These are phyloP conservation scores for Isabelozyma heimii DNA, from an alignment of 805 yeast genomes.

Conservation along the genomic window DNA sequence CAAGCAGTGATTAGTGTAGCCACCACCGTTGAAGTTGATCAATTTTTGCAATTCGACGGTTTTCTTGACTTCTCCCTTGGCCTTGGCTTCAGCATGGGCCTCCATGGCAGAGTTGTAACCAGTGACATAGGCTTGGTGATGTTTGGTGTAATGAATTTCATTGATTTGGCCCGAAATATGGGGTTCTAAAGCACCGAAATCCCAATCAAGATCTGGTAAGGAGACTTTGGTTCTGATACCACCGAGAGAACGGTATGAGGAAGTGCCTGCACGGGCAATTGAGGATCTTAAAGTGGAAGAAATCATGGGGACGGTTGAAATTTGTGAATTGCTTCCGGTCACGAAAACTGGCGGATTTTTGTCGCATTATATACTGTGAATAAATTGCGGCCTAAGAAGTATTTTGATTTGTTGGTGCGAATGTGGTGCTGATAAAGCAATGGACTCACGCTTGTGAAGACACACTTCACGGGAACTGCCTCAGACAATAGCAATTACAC, in stretches of 20 bases:
- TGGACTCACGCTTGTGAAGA: too few species aligned
- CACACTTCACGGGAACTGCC: too few species aligned
- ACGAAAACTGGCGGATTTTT: background rate
- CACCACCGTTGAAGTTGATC: conserved; percentile 92
- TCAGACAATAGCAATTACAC: too few species aligned
- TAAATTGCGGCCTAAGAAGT: background rate
- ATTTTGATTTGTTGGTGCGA: background rate
- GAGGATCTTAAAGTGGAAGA: conserved; percentile 12
- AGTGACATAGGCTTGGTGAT: conserved; percentile 87
- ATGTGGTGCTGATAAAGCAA: background rate
- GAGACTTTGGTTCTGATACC: conserved; percentile 60
- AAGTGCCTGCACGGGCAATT: conserved; percentile 6
- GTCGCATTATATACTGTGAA: background rate
- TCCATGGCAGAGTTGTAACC: conserved; percentile 79
- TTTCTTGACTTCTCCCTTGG: conserved; percentile 55
- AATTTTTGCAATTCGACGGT: conserved; percentile 65
- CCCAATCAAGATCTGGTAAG: conserved; percentile 81
- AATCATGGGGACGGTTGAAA: conserved; percentile 9
- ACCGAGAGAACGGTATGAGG: conserved; percentile 6
- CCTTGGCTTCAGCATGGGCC: conserved; percentile 64
- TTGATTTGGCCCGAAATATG: conserved; percentile 82
- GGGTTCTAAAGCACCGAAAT: conserved; percentile 84
- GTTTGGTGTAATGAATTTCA: conserved; percentile 84
- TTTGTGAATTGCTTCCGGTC: background rate
- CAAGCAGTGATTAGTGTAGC: conserved; percentile 78